Percentiles rank a stretch among this genome's conserved stretches.
Conservation (phyloP, 495 filamentous ascomycete genomes). For the Aspergillus mulundensis region DNA sequence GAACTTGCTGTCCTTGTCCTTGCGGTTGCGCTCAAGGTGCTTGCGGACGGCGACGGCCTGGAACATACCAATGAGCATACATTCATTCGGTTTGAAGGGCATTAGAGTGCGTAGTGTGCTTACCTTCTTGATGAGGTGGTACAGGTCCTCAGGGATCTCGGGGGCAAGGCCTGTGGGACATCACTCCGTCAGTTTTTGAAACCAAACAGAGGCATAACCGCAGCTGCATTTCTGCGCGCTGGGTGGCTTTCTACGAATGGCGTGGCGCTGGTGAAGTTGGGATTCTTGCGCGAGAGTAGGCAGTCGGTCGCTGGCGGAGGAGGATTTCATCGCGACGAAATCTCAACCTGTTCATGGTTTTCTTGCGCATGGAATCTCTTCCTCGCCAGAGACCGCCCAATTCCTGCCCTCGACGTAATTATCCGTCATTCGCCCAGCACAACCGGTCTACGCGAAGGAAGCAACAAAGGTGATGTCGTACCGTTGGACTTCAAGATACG, state of each 20-base stretch:
- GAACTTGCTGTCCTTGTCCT: constrained; percentile 99
- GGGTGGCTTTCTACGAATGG: not conserved
- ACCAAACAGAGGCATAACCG: constrained; percentile 89
- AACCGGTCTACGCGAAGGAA: constrained; percentile 8
- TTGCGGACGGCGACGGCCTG: constrained; percentile 98
- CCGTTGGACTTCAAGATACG: constrained; percentile 93
- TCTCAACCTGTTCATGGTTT: constrained; percentile 7
- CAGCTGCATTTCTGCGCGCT: constrained; percentile 9
- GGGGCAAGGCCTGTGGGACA: constrained; percentile 88
- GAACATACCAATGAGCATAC: no score
- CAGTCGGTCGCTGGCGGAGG: no score
- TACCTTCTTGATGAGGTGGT: constrained; percentile 99
- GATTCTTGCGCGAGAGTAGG: not conserved
- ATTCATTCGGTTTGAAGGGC: no score
- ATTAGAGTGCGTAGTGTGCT: constrained; percentile 9
- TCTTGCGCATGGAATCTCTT: constrained; percentile 2
- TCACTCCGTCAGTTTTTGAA: constrained; percentile 89
- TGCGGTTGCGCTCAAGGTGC: constrained; percentile 99
- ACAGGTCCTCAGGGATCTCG: constrained; percentile 95
- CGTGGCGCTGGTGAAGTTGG: not conserved
- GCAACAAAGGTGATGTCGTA: constrained; percentile 53
- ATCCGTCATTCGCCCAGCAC: constrained; percentile 5
- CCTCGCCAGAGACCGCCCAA: not conserved
- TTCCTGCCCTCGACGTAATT: not conserved
- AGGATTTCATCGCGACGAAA: constrained; percentile 1